Base-by-base conservation (phyloP, 78 protist species). In the Isochrysis galbana region DNA sequence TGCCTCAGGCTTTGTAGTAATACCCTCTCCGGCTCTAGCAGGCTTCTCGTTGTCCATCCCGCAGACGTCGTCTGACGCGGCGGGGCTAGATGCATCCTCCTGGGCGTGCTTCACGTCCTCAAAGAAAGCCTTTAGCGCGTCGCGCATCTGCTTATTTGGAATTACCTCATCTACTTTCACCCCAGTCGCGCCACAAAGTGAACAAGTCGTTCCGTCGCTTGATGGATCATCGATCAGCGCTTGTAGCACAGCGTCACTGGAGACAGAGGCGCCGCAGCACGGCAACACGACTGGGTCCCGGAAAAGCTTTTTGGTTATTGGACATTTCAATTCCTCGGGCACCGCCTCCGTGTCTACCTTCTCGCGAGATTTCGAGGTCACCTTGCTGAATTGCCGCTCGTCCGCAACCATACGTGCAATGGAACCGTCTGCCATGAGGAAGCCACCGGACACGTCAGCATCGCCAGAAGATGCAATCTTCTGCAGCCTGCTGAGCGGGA, bases 251-350 rank as follows among this genome's bases (percentile, higher is more conserved):
- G 67, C 48, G 38, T 46, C 38, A 61, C 34, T 17, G 61, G 41
- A 82, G 21, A 82, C 48, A 17, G 67, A 45, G 67, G 48, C 61
- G 61, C 88, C 88, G 61, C 88, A 82, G 88, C 88, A 82, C 10
- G 88, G 88, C 34, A 82, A 61, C 51, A 82, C 23, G 36, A 82
- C 88, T 0, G 88, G 36, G 41, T 82, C 61, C 7, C 67, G 61
- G 19, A 82, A 46, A 41, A 82, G 88, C 17, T 22, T 10, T 19
- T 32, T 41, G 3, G 67, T 29, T 36, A 82, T 25, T 1, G 88
- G 88, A 38, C 88, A 82, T 5, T 32, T 21, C 29, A 82, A 61
- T 38, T 82, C 88, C 2, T 82, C 61, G 25, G 88, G 88, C 47
- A 77, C 84, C 47, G 3, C 46, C 34, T 1, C 46, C 47, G 21